These are phyloP conservation scores for Phytopythium mirpurense DNA, from an alignment of 352 stramenopile genomes.

Conservation along the genomic window DNA sequence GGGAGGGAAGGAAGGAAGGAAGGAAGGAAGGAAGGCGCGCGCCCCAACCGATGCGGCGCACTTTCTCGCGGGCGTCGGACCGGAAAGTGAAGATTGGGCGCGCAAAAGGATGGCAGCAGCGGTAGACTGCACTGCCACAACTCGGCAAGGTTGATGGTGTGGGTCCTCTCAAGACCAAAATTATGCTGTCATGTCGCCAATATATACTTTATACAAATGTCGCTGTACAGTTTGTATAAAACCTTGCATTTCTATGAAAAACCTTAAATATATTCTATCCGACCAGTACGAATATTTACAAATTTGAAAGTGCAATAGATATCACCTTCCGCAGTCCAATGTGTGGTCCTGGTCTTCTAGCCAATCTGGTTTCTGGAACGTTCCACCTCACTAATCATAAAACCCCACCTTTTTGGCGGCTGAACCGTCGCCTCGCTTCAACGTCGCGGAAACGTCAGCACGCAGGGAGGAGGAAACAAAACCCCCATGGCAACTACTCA, in stretches of 20 bases:
- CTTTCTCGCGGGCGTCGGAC: conserved; percentile 3
- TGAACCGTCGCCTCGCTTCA: background rate
- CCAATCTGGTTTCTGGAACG: background rate
- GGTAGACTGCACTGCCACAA: background rate
- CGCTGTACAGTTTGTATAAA: background rate
- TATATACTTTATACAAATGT: background rate
- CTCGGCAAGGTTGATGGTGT: background rate
- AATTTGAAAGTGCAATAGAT: too few relatives aligned
- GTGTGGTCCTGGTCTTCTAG: background rate
- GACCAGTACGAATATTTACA: background rate
- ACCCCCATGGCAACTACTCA: too few relatives aligned
- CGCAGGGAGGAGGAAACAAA: too few relatives aligned
- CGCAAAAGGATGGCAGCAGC: conserved; percentile 2
- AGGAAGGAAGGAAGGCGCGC: background rate
- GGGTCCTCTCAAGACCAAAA: too few relatives aligned
- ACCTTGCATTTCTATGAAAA: background rate
- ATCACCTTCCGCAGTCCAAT: background rate
- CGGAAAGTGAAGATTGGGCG: conserved; percentile 2
- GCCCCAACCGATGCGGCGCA: background rate
- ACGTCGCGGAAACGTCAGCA: background rate
- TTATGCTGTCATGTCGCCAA: too few relatives aligned
- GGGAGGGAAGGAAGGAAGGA: background rate
- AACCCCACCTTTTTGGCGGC: background rate
- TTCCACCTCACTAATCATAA: background rate
- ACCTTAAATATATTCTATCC: background rate